Evolutionary conservation across 2,329 filamentous ascomycete species (phyloP).

Genomic region (Alternaria burnsii): DNA sequence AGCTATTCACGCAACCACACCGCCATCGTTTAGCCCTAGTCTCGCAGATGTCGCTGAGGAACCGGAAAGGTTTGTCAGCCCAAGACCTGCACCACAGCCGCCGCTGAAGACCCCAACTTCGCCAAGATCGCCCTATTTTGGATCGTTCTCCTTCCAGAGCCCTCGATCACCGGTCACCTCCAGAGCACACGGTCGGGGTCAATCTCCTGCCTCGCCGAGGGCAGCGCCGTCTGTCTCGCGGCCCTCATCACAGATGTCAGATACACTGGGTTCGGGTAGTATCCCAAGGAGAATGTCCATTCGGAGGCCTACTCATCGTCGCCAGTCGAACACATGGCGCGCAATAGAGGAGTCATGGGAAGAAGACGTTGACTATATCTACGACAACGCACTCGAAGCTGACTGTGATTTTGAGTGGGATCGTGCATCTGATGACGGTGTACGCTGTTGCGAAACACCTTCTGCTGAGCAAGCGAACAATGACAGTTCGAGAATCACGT

Average conservation of each 20-base stretch:
- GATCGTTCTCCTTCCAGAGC: slow-evolving; percentile 37
- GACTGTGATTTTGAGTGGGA: slow-evolving; percentile 69
- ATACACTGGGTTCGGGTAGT: slow-evolving; percentile 56
- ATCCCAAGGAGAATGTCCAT: slow-evolving; percentile 36
- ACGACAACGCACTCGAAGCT: slow-evolving; percentile 68
- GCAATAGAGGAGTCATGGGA: slow-evolving; percentile 63
- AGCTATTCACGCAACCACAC: slow-evolving; percentile 50
- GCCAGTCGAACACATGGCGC: slow-evolving; percentile 47
- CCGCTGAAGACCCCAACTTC: slow-evolving; percentile 36
- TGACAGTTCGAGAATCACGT: slow-evolving; percentile 5
- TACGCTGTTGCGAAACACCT: slow-evolving; percentile 15
- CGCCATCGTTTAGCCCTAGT: slow-evolving; percentile 50
- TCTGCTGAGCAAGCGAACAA: slow-evolving; percentile 14
- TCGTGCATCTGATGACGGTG: slow-evolving; percentile 39
- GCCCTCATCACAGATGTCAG: slow-evolving; percentile 54
- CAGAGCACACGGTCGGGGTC: slow-evolving; percentile 29
- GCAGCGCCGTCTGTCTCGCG: slow-evolving; percentile 35
- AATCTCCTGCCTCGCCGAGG: slow-evolving; percentile 37
- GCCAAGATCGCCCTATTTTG: slow-evolving; percentile 39
- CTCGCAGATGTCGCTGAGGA: slow-evolving; percentile 51
- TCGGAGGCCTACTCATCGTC: slow-evolving; percentile 31
- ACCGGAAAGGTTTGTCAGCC: slow-evolving; percentile 45
- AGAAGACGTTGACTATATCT: slow-evolving; percentile 69
- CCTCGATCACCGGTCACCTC: slow-evolving; percentile 32
- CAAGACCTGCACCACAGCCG: slow-evolving; percentile 46